phyloP scores from a whole-genome alignment of 1,139 yeast genomes.

The Yamadazyma blattariae region DNA sequence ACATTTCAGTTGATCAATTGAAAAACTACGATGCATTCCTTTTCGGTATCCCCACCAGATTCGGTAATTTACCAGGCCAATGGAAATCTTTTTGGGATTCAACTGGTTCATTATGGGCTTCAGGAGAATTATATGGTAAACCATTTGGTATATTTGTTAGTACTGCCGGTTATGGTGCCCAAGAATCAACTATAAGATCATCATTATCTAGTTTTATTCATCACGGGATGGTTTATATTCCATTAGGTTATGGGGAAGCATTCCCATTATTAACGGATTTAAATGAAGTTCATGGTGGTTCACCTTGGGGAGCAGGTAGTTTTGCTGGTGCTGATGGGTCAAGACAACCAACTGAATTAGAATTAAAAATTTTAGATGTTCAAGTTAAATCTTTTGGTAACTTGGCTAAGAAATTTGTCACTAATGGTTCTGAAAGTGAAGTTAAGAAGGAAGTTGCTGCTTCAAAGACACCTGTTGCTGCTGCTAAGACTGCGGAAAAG shows the following conservation, averaged over 20 bases:
- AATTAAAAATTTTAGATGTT: constrained; percentile 32
- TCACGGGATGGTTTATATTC: constrained; percentile 51
- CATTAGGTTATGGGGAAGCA: constrained; percentile 43
- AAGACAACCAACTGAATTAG: constrained; percentile 39
- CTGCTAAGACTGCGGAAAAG: constrained; percentile 9
- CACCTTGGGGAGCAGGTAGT: constrained; percentile 54
- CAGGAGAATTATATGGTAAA: constrained; percentile 46
- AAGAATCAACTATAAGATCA: constrained; percentile 41
- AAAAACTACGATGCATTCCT: constrained; percentile 44
- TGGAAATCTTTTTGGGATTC: constrained; percentile 42
- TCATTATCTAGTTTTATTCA: constrained; percentile 39
- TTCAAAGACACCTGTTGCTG: constrained; percentile 7
- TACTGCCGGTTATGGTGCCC: constrained; percentile 47
- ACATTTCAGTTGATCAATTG: constrained; percentile 38
- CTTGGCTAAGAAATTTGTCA: constrained; percentile 2
- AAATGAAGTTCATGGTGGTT: constrained; percentile 43
- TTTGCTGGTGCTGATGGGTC: constrained; percentile 49
- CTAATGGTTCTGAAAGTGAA: constrained; percentile 7
- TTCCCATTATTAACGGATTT: constrained; percentile 32
- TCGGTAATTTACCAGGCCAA: constrained; percentile 48
- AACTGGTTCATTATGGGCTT: constrained; percentile 52
- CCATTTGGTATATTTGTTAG: constrained; percentile 46
- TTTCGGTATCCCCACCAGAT: constrained; percentile 53
- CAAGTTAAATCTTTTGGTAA: constrained; percentile 40
- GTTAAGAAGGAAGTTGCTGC: constrained; percentile 4